Evolutionary conservation across 495 filamentous ascomycete genomes (phyloP).

Genomic region (Lasiosphaeria miniovina): DNA sequence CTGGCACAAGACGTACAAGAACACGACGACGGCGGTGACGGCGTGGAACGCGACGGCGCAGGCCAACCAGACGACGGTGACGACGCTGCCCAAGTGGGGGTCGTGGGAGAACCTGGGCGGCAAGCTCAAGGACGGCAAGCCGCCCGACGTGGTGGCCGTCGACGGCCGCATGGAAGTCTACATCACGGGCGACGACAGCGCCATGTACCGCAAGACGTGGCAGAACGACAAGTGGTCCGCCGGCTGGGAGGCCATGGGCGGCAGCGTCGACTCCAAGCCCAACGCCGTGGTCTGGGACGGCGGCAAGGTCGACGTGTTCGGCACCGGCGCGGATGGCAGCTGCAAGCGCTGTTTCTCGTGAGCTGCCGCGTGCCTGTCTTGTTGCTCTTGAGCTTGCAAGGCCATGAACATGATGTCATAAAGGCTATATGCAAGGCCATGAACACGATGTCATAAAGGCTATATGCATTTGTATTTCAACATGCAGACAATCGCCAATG

Average conservation of each 20-base stretch:
- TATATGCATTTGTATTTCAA: no score
- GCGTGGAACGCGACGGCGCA: conserved; percentile 2
- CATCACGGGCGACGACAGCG: conserved; percentile 26
- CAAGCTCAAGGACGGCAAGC: conserved; percentile 13
- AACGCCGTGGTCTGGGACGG: conserved; percentile 29
- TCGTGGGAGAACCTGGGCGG: conserved; percentile 24
- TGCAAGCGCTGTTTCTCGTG: conserved; percentile 13
- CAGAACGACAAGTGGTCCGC: conserved; percentile 20
- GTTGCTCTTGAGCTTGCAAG: background rate
- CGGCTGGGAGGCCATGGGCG: conserved; percentile 25
- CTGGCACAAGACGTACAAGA: conserved; percentile 25
- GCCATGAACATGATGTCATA: no score
- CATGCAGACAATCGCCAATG: no score
- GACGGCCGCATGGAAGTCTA: conserved; percentile 34
- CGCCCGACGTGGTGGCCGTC: conserved; percentile 21
- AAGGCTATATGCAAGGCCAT: no score
- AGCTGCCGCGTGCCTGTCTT: background rate
- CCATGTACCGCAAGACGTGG: conserved; percentile 27
- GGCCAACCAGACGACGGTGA: conserved; percentile 2
- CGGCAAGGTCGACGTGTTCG: conserved; percentile 36
- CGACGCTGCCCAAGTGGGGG: conserved; percentile 19
- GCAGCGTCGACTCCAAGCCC: conserved; percentile 25
- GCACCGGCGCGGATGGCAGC: conserved; percentile 19
- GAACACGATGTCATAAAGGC: no score
- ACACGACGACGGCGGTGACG: background rate